Evolutionary conservation across 2,329 filamentous ascomycete genomes (phyloP).

Genomic region (Fusarium praegraminearum): DNA sequence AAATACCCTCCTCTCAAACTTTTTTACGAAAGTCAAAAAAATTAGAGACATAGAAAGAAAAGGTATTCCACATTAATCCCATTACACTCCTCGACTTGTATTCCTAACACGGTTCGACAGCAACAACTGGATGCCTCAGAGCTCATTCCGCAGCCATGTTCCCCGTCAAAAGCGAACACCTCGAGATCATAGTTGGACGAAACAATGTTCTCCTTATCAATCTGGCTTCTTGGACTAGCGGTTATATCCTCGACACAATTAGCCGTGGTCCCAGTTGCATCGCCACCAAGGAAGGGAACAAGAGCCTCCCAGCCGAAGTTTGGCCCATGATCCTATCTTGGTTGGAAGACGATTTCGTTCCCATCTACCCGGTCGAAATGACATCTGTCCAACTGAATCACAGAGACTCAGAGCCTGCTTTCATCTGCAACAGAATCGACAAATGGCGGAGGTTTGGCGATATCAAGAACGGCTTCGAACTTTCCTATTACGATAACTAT

Average conservation of each 20-base stretch:
- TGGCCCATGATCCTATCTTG: conserved; percentile 2
- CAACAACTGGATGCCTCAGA: not conserved
- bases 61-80: rapidly evolving
- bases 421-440: not conserved
- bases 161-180: not conserved
- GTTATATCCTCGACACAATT: not conserved
- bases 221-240: not conserved
- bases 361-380: not conserved
- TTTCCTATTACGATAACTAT: not conserved
- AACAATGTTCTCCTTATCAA: not conserved
- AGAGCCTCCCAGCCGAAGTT: not conserved
- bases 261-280: rapidly evolving
- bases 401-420: rapidly evolving
- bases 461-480: rapidly evolving
- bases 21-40: rapidly evolving
- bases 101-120: rapidly evolving
- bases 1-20: too few species aligned
- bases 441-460: not conserved
- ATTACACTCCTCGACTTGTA: not conserved
- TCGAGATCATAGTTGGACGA: rapidly evolving
- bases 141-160: not conserved
- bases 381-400: rapidly evolving
- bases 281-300: not conserved
- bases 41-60: not conserved
- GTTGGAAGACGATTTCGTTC: rapidly evolving